Conservation (phyloP, 192 early-diverging fungal species). For the Mortierella alpina region DNA sequence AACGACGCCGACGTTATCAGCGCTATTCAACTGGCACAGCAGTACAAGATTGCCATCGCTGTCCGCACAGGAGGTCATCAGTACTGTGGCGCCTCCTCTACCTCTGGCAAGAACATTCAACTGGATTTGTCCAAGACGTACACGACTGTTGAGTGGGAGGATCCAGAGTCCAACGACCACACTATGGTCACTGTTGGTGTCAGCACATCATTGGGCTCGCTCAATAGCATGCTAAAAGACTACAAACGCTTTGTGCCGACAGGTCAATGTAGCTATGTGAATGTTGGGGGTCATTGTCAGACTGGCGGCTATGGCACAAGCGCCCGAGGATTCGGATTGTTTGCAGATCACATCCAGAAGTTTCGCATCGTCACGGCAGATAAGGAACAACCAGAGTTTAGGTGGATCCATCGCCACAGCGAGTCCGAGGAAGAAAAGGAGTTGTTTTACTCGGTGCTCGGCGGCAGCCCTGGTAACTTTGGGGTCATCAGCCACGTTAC, state of each 20-base stretch:
- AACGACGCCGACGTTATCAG: constrained; percentile 27
- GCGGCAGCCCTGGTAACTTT: constrained; percentile 48
- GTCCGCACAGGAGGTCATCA: constrained; percentile 46
- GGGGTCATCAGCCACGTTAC: constrained; percentile 34
- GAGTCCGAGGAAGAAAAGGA: constrained; percentile 4
- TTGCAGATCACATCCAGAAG: constrained; percentile 42
- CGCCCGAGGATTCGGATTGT: constrained; percentile 33
- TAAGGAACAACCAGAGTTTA: constrained; percentile 13
- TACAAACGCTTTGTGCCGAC: constrained; percentile 29
- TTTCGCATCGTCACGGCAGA: constrained; percentile 19
- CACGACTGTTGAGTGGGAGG: constrained; percentile 21
- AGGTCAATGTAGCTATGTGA: constrained; percentile 32
- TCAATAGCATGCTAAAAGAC: constrained; percentile 30
- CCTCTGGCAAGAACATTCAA: constrained; percentile 32
- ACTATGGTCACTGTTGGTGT: constrained; percentile 31
- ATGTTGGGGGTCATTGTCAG: constrained; percentile 41
- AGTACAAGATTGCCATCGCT: constrained; percentile 22
- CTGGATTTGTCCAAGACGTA: constrained; percentile 41
- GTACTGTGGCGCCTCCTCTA: constrained; percentile 32
- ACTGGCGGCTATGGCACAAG: constrained; percentile 42
- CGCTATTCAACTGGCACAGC: constrained; percentile 20
- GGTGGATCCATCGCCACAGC: neutral
- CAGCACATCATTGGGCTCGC: constrained; percentile 14
- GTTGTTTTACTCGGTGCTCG: constrained; percentile 35
- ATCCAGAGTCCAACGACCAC: constrained; percentile 1